Base-by-base conservation (phyloP, 2,329 filamentous ascomycete species). In the Alternaria ethzedia region DNA sequence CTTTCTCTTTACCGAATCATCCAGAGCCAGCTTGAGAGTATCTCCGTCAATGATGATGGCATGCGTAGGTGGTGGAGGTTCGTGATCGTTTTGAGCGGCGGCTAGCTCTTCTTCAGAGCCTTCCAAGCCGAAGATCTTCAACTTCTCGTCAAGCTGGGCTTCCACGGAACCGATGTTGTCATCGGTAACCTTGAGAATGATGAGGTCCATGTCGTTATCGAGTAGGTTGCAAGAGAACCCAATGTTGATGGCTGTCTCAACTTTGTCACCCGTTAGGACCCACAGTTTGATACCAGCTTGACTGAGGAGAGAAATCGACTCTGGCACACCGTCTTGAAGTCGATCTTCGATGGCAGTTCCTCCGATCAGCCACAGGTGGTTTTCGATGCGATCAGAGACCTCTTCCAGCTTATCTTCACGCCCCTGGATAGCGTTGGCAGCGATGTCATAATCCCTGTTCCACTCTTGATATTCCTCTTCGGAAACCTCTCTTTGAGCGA, bases 221-320 rank as follows among this genome's bases (percentile, higher is more conserved):
- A 99, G 87, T 30, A 99, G 86, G 73, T 99, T 99, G 84, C 96
- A 99, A 11, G 96, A 99, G 82, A 98, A 99, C 3, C 96, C 96
- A 77, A 99, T 99, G 82, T 99, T 99, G 88, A 99, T 99, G 61
- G 96, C 96, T 23, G 96, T 99, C 82, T 99, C 96, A 30, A 98
- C 95, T 82, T 98, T 99, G 85, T 99, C 96, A 67, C 96, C 96
- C 15, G 96, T 99, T 68, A 99, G 84, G 57, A 99, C 96, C 96
- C 96, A 99, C 8, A 99, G 88, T 82, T 99, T 99, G 81, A 99
- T 97, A 78, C 96, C 96, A 57, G 96, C 96, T 75, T 94, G 89
- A 28, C 91, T 95, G 56, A 99, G 89, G 47, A 99, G 83, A 54
- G 91, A 92, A 73, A 99, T 99, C 0, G 96, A 95, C 77, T 98